phyloP scores from a whole-genome alignment of 768 basidiomycete species.

The Dentipellis fragilis region DNA sequence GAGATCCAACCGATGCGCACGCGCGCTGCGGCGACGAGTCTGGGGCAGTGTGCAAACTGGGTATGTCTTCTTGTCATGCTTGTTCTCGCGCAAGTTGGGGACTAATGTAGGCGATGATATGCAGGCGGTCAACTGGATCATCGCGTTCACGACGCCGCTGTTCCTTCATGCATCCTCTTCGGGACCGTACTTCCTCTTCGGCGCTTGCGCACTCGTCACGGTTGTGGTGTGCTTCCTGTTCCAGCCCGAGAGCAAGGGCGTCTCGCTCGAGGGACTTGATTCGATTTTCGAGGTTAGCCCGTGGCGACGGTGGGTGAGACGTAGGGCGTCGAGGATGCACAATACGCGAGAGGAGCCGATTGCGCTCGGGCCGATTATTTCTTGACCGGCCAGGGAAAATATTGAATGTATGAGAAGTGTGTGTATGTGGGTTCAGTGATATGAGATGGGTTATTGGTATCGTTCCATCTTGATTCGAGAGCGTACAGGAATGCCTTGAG shows the following conservation, averaged over 20 bases:
- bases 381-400: neutral
- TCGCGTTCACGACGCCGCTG: slow-evolving; percentile 36
- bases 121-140: slow-evolving; percentile 30
- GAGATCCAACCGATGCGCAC: slow-evolving; percentile 41
- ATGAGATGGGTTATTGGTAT: too few species aligned
- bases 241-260: slow-evolving; percentile 36
- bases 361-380: neutral
- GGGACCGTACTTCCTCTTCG: slow-evolving; percentile 39
- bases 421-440: too few species aligned
- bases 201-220: slow-evolving; percentile 25
- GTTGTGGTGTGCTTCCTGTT: slow-evolving; percentile 28
- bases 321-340: neutral
- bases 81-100: slow-evolving; percentile 11
- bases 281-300: slow-evolving; percentile 23
- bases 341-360: neutral
- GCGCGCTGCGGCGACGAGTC: slow-evolving; percentile 31
- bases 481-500: too few species aligned
- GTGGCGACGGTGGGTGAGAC: slow-evolving; percentile 5
- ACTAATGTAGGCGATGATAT: neutral
- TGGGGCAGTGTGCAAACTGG: slow-evolving; percentile 33
- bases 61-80: slow-evolving; percentile 17
- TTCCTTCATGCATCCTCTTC: slow-evolving; percentile 35
- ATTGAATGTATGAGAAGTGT: too few species aligned
- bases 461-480: too few species aligned
- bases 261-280: slow-evolving; percentile 33